Evolutionary conservation across 2,329 filamentous ascomycete species (phyloP).

Genomic region (Fusarium bulbicola): DNA sequence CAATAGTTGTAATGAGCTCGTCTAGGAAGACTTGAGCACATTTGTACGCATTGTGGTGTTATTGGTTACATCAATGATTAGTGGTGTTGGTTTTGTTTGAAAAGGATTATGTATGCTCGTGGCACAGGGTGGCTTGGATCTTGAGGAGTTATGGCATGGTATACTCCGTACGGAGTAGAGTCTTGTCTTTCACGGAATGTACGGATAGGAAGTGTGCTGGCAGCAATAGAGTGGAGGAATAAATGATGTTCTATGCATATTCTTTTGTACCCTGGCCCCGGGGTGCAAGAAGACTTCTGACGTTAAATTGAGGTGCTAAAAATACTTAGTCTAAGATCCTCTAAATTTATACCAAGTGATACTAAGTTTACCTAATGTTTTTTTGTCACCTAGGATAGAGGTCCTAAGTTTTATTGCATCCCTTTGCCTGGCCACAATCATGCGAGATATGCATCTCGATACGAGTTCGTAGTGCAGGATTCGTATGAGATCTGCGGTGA

Average conservation of each 20-base stretch:
- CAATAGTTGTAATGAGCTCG: constrained; percentile 4
- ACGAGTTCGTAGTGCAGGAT: neutral
- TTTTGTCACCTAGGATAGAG: no score
- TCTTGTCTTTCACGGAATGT: constrained; percentile 1
- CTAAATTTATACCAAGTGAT: no score
- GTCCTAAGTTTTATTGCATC: no score
- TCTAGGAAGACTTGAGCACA: neutral
- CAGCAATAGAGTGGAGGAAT: constrained; percentile 9
- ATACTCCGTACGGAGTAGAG: neutral
- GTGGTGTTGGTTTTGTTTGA: neutral
- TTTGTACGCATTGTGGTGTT: neutral
- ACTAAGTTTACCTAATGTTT: no score
- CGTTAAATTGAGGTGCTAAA: no score
- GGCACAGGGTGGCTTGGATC: neutral
- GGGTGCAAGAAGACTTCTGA: no score
- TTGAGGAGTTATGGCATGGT: neutral
- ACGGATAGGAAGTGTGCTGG: neutral
- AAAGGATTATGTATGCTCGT: neutral
- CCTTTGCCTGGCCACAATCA: neutral
- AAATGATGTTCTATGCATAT: neutral
- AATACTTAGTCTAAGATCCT: no score
- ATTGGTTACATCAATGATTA: neutral
- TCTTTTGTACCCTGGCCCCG: no score
- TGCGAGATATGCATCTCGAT: neutral
- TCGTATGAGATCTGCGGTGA: constrained; percentile 16